Percentiles rank a stretch among this genome's conserved stretches.
Conservation (phyloP, 139 green algal genomes). For the Zygnema cylindricum region DNA sequence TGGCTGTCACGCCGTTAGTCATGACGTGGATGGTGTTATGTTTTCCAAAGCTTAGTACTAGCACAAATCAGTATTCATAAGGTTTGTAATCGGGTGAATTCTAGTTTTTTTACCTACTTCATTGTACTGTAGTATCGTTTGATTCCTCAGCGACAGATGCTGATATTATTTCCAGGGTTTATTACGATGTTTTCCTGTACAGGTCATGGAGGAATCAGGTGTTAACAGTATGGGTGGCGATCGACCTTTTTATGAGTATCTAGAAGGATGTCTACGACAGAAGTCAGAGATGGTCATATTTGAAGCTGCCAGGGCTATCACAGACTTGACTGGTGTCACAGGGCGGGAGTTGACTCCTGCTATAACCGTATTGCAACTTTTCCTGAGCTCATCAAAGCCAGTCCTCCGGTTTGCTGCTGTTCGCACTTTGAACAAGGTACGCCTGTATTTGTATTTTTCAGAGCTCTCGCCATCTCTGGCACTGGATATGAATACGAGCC, state of each 20-base stretch:
- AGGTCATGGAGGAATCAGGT: constrained; percentile 68
- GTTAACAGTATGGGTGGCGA: constrained; percentile 63
- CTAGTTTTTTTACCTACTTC: no score
- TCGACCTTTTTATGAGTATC: constrained; percentile 96
- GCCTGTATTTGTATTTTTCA: no score
- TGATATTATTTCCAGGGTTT: no score
- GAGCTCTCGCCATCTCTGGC: no score
- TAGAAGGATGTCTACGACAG: constrained; percentile 95
- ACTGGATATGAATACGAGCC: no score
- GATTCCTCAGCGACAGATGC: no score
- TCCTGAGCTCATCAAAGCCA: constrained; percentile 94
- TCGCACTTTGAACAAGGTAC: constrained; percentile 86
- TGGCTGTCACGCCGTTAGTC: no score
- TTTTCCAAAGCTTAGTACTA: no score
- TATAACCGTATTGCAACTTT: constrained; percentile 98
- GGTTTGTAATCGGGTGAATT: no score
- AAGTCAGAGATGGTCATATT: constrained; percentile 91
- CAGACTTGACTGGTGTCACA: constrained; percentile 87
- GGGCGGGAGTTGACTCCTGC: constrained; percentile 90
- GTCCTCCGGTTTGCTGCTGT: constrained; percentile 94
- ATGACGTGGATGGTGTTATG: no score
- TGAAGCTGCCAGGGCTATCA: constrained; percentile 95
- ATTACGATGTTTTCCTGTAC: background rate
- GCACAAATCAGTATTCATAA: no score
- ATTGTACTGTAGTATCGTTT: no score